Evolutionary conservation across 768 basidiomycete species (phyloP), one percentile per base, ranked within the genome.

Genomic region (Mycena galericulata): DNA sequence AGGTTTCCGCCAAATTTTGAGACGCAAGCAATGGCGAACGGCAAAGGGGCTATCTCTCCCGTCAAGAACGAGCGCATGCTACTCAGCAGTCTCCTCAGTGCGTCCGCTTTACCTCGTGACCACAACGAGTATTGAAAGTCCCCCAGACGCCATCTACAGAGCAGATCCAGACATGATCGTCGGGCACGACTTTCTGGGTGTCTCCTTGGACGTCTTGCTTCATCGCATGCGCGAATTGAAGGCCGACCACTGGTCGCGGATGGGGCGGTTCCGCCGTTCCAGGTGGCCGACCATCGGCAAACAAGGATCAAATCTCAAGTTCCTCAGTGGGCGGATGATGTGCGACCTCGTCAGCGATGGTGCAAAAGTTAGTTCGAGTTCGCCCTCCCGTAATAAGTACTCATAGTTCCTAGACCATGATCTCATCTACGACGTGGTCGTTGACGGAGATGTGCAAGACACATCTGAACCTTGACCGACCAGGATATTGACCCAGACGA

Each of bases 401-500:
- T 56, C 29, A 40, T 65, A 47, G 40, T 46, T 30, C 20, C 22
- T 74, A 97, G 96, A 91, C 93, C 24, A 97, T 98, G 95, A 99
- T 99, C 76, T 82, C 91, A 0, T 99, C 98, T 4, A 98, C 96
- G 5, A 99, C 98, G 1, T 99, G 98, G 98, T 97, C 97, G 3
- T 82, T 99, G 59, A 95, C 95, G 11, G 98, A 99, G 79, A 98
- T 99, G 96, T 96, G 94, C 81, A 88, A 85, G 69, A 93, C 95
- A 0, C 93, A 97, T 77, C 88, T 99, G 69, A 91, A 92, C 69
- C 87, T 88, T 66, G 91, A 92, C 58, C 85, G 98, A 40, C 92
- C n/a, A 98, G 75, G 98, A 99, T 69, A 96, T 98, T 69, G 97
- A 99, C 75, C 92, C 96, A 0, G 97, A 98, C 69, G 98, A 99